phyloP scores from a whole-genome alignment of 352 stramenopile genomes.

The Lagenidium giganteum region DNA sequence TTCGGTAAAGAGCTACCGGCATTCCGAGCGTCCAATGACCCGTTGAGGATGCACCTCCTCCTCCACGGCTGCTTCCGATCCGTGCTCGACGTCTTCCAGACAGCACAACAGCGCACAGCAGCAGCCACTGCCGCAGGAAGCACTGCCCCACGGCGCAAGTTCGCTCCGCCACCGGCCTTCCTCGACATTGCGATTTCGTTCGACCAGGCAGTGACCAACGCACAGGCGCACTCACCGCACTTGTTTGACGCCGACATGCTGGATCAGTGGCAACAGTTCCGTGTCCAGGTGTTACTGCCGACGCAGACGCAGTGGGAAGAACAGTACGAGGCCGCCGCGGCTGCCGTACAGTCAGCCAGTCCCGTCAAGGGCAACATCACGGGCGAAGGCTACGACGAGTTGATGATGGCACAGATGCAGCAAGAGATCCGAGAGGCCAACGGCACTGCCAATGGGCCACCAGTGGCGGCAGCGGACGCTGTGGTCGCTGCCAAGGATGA shows the following conservation, averaged over 20 bases:
- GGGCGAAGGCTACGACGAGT: no score
- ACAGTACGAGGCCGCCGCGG: no score
- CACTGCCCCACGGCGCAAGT: no score
- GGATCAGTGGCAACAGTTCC: constrained; percentile 35
- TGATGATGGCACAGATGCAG: no score
- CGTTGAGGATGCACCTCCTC: constrained; percentile 34
- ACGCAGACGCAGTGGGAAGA: constrained; percentile 52
- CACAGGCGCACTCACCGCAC: constrained; percentile 32
- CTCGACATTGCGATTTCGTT: constrained; percentile 57
- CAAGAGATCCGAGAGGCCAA: not conserved
- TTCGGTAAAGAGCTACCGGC: constrained; percentile 57
- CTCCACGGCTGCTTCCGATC: constrained; percentile 22
- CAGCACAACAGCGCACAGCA: constrained; percentile 3
- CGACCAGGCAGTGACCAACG: constrained; percentile 43
- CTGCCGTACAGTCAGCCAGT: no score
- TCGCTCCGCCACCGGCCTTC: constrained; percentile 36
- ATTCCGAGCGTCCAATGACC: constrained; percentile 29
- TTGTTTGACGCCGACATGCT: constrained; percentile 23
- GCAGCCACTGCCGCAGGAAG: not conserved
- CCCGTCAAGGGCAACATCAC: no score
- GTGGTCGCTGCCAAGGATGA: no score
- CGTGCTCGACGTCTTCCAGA: constrained; percentile 24
- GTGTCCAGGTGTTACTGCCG: constrained; percentile 25
- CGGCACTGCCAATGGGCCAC: not conserved
- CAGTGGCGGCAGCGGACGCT: not conserved